Conservation (phyloP, 1,139 yeast species). For the Yamadazyma triangularis region DNA sequence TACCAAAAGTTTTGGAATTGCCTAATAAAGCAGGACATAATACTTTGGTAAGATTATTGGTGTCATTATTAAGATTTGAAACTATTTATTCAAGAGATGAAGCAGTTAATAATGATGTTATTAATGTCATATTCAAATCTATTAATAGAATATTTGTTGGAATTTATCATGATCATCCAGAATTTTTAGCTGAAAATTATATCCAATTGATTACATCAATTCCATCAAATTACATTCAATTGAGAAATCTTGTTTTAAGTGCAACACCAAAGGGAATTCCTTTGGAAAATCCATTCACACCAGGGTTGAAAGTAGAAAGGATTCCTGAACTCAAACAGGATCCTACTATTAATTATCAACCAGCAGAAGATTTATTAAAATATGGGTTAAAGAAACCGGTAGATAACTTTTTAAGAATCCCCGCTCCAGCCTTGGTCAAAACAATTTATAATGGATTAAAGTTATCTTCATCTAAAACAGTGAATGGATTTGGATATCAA, state of each 20-base stretch:
- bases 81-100: constrained; percentile 39
- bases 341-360: constrained; percentile 58
- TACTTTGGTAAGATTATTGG: constrained; percentile 55
- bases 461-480: constrained; percentile 48
- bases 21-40: constrained; percentile 57
- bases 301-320: constrained; percentile 64
- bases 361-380: constrained; percentile 59
- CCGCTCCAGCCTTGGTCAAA: constrained; percentile 67
- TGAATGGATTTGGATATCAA: constrained; percentile 63
- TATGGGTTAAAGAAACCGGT: constrained; percentile 68
- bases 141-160: constrained; percentile 75
- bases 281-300: constrained; percentile 69
- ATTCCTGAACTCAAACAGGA: constrained; percentile 56
- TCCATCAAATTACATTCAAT: constrained; percentile 75
- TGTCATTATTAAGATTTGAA: constrained; percentile 66
- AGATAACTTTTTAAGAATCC: constrained; percentile 73
- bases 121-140: constrained; percentile 83
- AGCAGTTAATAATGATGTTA: constrained; percentile 45
- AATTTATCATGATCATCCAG: constrained; percentile 84
- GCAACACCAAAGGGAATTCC: constrained; percentile 74
- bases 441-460: constrained; percentile 58
- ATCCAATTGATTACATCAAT: constrained; percentile 67
- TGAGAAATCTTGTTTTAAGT: constrained; percentile 76
- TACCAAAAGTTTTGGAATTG: constrained; percentile 69
- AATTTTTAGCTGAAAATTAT: constrained; percentile 77